A percentile compares a stretch with the other conserved stretches of the same genome.
Conservation (phyloP, 441 rosid genomes). For the Eutrema salsugineum region DNA sequence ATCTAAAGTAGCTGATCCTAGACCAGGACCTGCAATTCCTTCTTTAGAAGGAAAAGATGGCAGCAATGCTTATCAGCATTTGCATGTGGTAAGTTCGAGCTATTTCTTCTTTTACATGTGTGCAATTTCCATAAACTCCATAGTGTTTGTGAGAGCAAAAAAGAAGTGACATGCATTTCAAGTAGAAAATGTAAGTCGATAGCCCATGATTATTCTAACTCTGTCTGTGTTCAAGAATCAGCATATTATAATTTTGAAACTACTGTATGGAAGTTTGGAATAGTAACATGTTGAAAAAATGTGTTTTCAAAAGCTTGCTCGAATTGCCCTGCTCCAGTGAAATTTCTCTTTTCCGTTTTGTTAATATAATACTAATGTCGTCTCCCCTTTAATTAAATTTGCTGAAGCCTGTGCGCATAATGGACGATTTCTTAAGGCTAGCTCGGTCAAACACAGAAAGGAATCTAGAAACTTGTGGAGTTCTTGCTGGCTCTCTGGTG, state of each 20-base stretch:
- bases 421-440: constrained; percentile 84
- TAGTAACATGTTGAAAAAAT: not conserved
- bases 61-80: constrained; percentile 64
- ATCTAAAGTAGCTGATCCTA: constrained; percentile 96
- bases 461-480: constrained; percentile 93
- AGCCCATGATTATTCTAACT: not conserved
- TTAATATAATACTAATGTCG: constrained; percentile 9
- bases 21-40: constrained; percentile 92
- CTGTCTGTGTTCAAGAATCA: not conserved
- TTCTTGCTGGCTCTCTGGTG: constrained; percentile 95
- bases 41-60: constrained; percentile 46
- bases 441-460: constrained; percentile 76
- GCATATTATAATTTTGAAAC: not conserved
- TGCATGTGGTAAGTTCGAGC: constrained; percentile 71
- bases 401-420: constrained; percentile 79
- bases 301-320: not conserved
- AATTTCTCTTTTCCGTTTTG: constrained; percentile 2
- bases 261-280: not conserved
- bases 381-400: not conserved
- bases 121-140: not conserved
- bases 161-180: constrained; percentile 1
- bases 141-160: not conserved
- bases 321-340: not conserved
- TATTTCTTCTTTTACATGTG: not conserved
- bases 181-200: not conserved